Base-by-base conservation (phyloP, 73 alveolate species). In the Tetrahymena elliotti region DNA sequence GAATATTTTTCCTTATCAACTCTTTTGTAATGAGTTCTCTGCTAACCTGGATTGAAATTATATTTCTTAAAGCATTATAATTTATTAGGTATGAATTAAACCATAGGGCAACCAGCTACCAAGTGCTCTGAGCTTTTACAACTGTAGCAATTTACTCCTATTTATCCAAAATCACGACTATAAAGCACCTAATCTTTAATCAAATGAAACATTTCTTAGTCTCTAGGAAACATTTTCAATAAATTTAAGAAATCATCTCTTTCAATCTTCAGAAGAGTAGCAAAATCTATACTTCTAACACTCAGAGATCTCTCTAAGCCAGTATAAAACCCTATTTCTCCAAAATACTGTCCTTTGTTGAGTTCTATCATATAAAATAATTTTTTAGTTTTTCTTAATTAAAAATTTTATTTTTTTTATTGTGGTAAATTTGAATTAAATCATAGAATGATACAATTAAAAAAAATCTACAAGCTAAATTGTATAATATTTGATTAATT, bases 261-360 rank as follows among this genome's bases (percentile, higher is more conserved):
- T 22, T 38, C 84, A 20, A 93, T 93, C 53, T 93, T 93, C 27
- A 53, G 84, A 6, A 53, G 83, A 53, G 83, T 84, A 33, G 84
- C 95, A 35, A 39, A 34, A 24, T 84, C 95, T 93, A 52, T 41
- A 93, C 95, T 35, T 11, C 83, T 93, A 8, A 93, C 95, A 93
- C 95, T 93, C 20, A 83, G 33, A 22, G 95, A 53, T 93, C 95
- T 93, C 11, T 83, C 93, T 24, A 40, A 52, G 11, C 95, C 95
- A 52, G 95, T 93, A 33, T 53, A 93, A 31, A 93, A 93, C 39
- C 93, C 35, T 20, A 93, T 84, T 33, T 93, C 95, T 3, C 95
- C 95, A 93, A 93, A 93, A 6, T 83, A 53, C 35, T 93, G 47
- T 34, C 83, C 83, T 33, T 93, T 93, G 22, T 22, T 47, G 2